Percentiles rank a stretch among this genome's conserved stretches.
Evolutionary conservation across 495 filamentous ascomycete species (phyloP).

Genomic region (Penicillium antarcticum): DNA sequence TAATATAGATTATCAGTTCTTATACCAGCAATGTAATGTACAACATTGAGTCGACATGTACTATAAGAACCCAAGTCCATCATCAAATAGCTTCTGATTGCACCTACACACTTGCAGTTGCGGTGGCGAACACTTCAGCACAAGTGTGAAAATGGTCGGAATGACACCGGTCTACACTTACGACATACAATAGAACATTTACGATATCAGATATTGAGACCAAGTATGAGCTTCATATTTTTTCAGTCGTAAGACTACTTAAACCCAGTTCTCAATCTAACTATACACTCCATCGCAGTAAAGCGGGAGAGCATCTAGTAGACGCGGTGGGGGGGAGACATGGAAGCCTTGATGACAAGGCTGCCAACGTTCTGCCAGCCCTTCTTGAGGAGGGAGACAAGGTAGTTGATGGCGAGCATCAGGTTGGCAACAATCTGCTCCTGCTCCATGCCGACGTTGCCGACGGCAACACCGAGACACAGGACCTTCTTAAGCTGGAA

Average conservation of each 20-base stretch:
- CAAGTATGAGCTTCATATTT: constrained; percentile 37
- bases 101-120: too few relatives aligned
- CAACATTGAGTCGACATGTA: not conserved
- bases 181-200: not conserved
- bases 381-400: constrained; percentile 98
- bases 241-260: constrained; percentile 29
- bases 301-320: constrained; percentile 65
- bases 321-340: constrained; percentile 94
- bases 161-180: not conserved
- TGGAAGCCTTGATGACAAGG: constrained; percentile 98
- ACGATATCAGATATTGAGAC: constrained; percentile 12
- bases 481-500: constrained; percentile 99
- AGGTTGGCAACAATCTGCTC: constrained; percentile 96
- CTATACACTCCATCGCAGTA: constrained; percentile 26
- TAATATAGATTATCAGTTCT: not conserved
- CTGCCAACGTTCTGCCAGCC: constrained; percentile 99
- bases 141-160: not conserved
- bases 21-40: not conserved
- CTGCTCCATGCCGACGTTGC: constrained; percentile 95
- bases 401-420: constrained; percentile 98
- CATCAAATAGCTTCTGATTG: too few relatives aligned
- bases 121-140: too few relatives aligned
- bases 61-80: too few relatives aligned
- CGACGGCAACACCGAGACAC: constrained; percentile 97
- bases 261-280: constrained; percentile 28